Evolutionary conservation across 768 basidiomycete genomes (phyloP), one percentile per base, ranked within the genome.

Genomic region (Sistotremastrum niveocremeum): DNA sequence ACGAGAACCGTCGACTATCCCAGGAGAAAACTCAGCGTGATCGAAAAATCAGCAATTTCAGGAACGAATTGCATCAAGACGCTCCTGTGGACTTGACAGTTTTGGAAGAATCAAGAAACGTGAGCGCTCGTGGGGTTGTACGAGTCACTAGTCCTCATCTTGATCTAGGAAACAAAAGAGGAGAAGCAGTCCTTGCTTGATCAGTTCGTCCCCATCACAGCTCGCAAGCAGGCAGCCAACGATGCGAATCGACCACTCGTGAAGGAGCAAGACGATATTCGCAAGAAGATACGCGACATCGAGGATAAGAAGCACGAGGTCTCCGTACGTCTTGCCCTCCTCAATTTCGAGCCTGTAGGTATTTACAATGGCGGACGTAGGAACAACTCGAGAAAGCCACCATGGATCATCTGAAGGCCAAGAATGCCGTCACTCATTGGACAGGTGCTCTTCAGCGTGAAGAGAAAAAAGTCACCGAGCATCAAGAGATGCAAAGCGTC

Each of bases 51-150:
- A 38, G 37, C 5, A 34, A 34, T 10, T 28, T 55, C 9, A 32
- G 51, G 39, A 38, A 46, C 8, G 80, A 82, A 50, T 69, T 71
- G 8, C 82, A 81, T 47, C 80, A 84, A 12, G 81, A 83, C 8
- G 64, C 81, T 58, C 80, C 83, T 2, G 73, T 73, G 5, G 71
- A 73, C 52, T 65, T 84, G n/a, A 65, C 71, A 20, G 72, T 70
- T 9, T 62, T 84, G 9, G 65, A 79, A 48, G 66, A 60, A 7
- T 74, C 70, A 4, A 20, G 20, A 20, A 20, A 20, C 20, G 20
- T 20, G 20, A 20, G 20, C 20, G 20, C 20, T 20, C 20, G 2
- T 20, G 20, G 37, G 7, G 29, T 9, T 38, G 3, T 45, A 5
- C 11, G 5, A 20, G 8, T 47, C 49, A 32, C n/a, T 45, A 20